phyloP scores from a whole-genome alignment of 208 protist genomes.

The Leishmania martiniquensis region DNA sequence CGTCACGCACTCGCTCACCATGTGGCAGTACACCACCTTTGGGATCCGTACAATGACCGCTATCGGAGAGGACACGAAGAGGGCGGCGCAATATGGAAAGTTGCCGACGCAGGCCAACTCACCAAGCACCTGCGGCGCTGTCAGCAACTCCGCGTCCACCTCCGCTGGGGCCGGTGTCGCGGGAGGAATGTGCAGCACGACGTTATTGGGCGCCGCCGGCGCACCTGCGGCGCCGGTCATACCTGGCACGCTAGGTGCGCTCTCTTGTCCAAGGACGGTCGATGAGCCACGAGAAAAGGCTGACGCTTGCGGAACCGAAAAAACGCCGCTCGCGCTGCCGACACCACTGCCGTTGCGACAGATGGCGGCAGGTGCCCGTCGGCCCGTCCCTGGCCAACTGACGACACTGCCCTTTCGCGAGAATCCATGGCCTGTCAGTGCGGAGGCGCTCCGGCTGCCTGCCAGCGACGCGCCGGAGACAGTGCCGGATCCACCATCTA shows the following conservation, averaged over 20 bases:
- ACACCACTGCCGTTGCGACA: background rate
- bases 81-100: conserved; percentile 52
- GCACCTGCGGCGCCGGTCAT: background rate
- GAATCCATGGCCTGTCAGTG: background rate
- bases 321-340: background rate
- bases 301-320: background rate
- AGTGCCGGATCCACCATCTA: background rate
- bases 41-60: conserved; percentile 48
- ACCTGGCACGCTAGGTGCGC: background rate
- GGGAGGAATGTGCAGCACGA: background rate
- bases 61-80: conserved; percentile 48
- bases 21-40: conserved; percentile 45
- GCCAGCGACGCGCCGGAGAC: background rate
- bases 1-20: conserved; percentile 41
- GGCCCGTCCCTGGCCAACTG: background rate
- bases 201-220: background rate
- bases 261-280: background rate
- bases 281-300: background rate
- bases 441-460: background rate
- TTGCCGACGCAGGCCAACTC: conserved; percentile 66
- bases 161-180: conserved; percentile 1
- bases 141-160: conserved; percentile 28
- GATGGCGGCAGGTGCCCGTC: background rate
- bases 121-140: conserved; percentile 61
- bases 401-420: background rate